These are phyloP conservation scores for Spizellomyces punctatus DNA, from an alignment of 192 early-diverging fungal species.

Conservation along the genomic window DNA sequence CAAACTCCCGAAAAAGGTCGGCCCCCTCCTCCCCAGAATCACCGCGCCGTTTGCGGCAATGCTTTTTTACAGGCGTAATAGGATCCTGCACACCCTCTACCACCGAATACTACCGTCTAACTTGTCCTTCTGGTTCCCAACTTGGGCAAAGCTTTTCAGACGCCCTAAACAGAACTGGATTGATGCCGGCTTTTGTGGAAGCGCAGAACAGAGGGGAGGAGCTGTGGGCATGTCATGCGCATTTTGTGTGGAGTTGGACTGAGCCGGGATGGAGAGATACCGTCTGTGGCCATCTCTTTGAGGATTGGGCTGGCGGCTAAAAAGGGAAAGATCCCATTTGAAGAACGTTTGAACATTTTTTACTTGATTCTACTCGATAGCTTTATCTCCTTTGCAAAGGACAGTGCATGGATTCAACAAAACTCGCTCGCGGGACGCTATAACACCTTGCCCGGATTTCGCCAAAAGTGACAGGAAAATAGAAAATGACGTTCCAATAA, in stretches of 20 bases:
- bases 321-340: background rate
- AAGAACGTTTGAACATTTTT: too few relatives aligned
- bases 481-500: too few relatives aligned
- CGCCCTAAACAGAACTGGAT: conserved; percentile 4
- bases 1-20: too few relatives aligned
- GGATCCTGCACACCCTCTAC: conserved; percentile 23
- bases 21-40: background rate
- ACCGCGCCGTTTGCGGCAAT: conserved; percentile 10
- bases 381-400: too few relatives aligned
- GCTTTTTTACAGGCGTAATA: conserved; percentile 16
- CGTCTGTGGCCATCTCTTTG: conserved; percentile 12
- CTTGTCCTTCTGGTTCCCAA: too few relatives aligned
- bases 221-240: conserved; percentile 24
- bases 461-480: too few relatives aligned
- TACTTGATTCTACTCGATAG: too few relatives aligned
- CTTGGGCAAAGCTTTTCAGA: conserved; percentile 6
- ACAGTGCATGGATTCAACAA: too few relatives aligned
- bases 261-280: conserved; percentile 7
- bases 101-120: conserved; percentile 24
- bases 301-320: conserved; percentile 11
- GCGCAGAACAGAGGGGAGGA: conserved; percentile 11
- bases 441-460: too few relatives aligned
- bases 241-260: conserved; percentile 18
- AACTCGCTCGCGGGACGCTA: too few relatives aligned
- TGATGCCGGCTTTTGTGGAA: background rate